A percentile compares a stretch with the other conserved stretches of the same genome.
These are phyloP conservation scores for Waltergamsia citrina DNA, from an alignment of 2,329 filamentous ascomycete genomes.

Conservation along the genomic window DNA sequence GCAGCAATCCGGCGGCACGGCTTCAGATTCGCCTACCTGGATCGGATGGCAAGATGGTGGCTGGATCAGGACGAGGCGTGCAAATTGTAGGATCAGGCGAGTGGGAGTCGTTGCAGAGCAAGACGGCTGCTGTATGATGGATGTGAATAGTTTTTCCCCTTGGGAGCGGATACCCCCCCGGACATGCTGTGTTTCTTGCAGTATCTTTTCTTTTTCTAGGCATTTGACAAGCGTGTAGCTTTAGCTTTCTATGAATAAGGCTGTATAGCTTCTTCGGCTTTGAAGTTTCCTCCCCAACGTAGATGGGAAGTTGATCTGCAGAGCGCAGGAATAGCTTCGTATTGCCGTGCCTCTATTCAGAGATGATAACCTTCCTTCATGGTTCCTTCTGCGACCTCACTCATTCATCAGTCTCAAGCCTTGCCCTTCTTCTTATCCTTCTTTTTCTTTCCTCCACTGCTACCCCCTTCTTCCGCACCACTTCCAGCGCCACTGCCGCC, in stretches of 20 bases:
- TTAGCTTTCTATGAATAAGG: too few species aligned
- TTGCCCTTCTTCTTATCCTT: constrained; percentile 43
- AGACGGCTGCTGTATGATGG: constrained; percentile 20
- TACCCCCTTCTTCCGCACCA: constrained; percentile 13
- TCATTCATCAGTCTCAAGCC: constrained; percentile 12
- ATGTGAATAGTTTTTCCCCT: constrained; percentile 3
- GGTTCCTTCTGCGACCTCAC: constrained; percentile 1
- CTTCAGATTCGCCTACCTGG: constrained; percentile 41
- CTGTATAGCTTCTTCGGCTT: too few species aligned
- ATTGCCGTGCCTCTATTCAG: too few species aligned
- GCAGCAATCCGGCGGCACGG: constrained; percentile 28
- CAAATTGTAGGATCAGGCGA: constrained; percentile 43
- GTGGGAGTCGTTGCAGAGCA: constrained; percentile 45
- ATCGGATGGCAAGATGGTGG: constrained; percentile 28
- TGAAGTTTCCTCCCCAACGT: too few species aligned
- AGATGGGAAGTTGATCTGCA: too few species aligned
- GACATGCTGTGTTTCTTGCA: not conserved
- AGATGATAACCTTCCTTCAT: not conserved
- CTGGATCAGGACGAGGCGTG: constrained; percentile 26
- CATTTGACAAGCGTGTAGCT: constrained; percentile 1
- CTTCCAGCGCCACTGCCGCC: constrained; percentile 13
- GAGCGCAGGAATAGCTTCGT: too few species aligned
- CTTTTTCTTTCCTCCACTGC: constrained; percentile 25
- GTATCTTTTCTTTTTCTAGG: not conserved
- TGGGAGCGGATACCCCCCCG: constrained; percentile 4